phyloP scores from a whole-genome alignment of 2,329 filamentous ascomycete genomes.

The Colletotrichum tabaci region DNA sequence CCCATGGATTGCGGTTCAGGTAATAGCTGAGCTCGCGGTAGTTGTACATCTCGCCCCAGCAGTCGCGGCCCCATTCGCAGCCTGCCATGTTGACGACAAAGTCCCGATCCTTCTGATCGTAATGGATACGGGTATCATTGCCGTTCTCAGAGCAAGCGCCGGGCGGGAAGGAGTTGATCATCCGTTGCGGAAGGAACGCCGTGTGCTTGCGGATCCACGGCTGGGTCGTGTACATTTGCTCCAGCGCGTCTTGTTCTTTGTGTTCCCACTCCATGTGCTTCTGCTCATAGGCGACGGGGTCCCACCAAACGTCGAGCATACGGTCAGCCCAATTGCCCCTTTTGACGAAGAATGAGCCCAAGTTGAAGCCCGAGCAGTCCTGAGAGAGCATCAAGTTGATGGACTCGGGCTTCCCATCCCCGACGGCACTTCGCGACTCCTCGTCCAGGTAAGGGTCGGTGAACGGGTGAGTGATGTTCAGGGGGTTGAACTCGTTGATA shows the following conservation, averaged over 20 bases:
- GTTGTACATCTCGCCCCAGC: constrained; percentile 98
- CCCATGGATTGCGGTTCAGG: constrained; percentile 88
- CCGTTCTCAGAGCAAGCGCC: constrained; percentile 88
- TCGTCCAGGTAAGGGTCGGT: constrained; percentile 82
- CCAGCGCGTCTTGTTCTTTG: constrained; percentile 96
- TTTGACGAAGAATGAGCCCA: constrained; percentile 94
- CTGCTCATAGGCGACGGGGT: constrained; percentile 96
- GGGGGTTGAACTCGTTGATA: constrained; percentile 95
- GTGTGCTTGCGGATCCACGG: constrained; percentile 93
- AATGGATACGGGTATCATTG: constrained; percentile 85
- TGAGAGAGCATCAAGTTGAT: constrained; percentile 92
- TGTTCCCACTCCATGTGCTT: constrained; percentile 99
- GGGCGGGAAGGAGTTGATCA: constrained; percentile 93
- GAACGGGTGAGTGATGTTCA: constrained; percentile 91
- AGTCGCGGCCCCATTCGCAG: constrained; percentile 96
- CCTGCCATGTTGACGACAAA: constrained; percentile 99
- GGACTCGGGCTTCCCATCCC: constrained; percentile 83
- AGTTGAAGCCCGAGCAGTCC: constrained; percentile 95
- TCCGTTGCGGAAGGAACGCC: constrained; percentile 90
- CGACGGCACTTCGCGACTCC: constrained; percentile 78
- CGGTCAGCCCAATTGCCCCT: constrained; percentile 92
- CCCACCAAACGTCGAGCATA: constrained; percentile 97
- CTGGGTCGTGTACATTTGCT: constrained; percentile 91
- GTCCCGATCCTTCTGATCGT: constrained; percentile 86
- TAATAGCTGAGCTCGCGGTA: constrained; percentile 93